Evolutionary conservation across 2,329 filamentous ascomycete genomes (phyloP), one percentile per base, ranked within the genome.

Genomic region (Aspergillus candidus): DNA sequence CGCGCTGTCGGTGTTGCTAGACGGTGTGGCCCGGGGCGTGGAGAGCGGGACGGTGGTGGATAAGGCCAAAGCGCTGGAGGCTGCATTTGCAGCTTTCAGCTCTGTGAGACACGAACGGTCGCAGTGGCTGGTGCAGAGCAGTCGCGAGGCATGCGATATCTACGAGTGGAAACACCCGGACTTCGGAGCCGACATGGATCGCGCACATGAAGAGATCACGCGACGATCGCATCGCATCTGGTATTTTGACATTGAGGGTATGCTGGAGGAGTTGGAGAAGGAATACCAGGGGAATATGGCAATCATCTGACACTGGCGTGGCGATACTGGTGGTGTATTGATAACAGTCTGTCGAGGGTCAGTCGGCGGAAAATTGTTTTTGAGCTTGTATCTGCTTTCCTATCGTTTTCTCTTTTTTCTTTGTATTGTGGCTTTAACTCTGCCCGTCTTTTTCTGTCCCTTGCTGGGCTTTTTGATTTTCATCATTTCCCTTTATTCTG

Each of bases 121-220:
- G 1, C 71, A 73, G 51, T 71, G 66, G 62, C 60, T 75, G 0
- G 67, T 75, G 6, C 46, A 57, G 30, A 66, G 65, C 33, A 72
- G 68, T 31, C 57, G 66, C 11, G 43, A 51, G 29, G 53, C 50
- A 11, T 51, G 48, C n/a, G 47, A 51, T 30, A 42, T 50, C 5
- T 58, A 49, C 29, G 48, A 54, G 40, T 58, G 55, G 55, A 41
- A 48, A 31, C 30, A 47, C 14, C 35, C 38, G 2, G 41, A 37
- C 4, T 43, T 59, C 8, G 63, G 63, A 1, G 50, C 49, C 7
- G 66, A 74, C 39, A 51, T 63, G 10, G 60, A 57, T 1, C 63
- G 62, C 41, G 72, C 68, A 41, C 63, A 61, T 11, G 46, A 49
- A 3, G 69, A 71, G 47, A 67, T 72, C 29, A 62, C 63, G 10